Evolutionary conservation across 345 rosid genomes (phyloP).

Genomic region (Eucalyptus cloeziana): DNA sequence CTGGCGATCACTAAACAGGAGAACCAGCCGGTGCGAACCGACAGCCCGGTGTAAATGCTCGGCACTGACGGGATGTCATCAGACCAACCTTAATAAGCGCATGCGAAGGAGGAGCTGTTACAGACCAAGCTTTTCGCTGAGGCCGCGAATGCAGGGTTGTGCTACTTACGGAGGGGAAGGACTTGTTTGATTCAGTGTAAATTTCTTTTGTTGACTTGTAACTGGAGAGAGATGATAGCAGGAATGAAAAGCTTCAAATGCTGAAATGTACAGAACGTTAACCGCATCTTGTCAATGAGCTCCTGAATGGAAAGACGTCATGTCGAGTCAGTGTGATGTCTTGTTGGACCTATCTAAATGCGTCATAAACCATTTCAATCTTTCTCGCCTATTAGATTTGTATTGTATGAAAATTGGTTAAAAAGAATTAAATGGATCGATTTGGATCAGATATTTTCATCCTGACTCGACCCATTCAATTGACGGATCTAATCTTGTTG

Average conservation of each 20-base stretch:
- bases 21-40: not conserved
- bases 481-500: no score
- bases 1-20: not conserved
- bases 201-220: not conserved
- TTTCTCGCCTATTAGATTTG: not conserved
- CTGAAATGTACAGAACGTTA: slow-evolving; percentile 3
- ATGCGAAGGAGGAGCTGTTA: not conserved
- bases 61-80: not conserved
- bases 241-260: not conserved
- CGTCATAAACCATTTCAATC: not conserved
- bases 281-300: not conserved
- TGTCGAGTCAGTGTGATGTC: not conserved
- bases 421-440: no score
- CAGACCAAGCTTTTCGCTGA: not conserved
- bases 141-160: not conserved
- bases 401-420: no score
- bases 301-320: not conserved
- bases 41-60: not conserved
- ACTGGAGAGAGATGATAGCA: not conserved
- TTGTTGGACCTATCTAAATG: no score
- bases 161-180: not conserved
- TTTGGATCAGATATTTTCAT: no score
- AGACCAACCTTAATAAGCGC: not conserved
- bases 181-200: not conserved
- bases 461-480: no score